phyloP scores from a whole-genome alignment of 2,329 filamentous ascomycete genomes.

The Botrytis galanthina region DNA sequence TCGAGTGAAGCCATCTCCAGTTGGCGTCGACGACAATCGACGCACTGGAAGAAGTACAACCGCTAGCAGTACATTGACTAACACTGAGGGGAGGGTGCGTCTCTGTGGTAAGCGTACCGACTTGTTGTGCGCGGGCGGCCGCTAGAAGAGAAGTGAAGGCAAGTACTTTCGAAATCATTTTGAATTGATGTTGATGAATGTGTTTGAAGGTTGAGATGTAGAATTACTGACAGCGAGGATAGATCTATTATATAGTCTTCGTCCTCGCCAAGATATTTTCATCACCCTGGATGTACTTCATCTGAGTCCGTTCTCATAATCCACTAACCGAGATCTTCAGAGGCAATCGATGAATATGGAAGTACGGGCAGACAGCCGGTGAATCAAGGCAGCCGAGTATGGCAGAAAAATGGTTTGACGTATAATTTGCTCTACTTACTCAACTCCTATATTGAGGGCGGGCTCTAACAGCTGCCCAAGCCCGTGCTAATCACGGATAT shows the following conservation, averaged over 20 bases:
- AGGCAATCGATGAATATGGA: conserved; percentile 25
- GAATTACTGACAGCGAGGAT: conserved; percentile 14
- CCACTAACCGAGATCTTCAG: background rate
- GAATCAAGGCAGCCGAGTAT: conserved; percentile 27
- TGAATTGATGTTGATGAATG: conserved; percentile 25
- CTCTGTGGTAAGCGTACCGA: conserved; percentile 47
- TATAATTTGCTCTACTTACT: background rate
- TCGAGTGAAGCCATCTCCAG: conserved; percentile 58
- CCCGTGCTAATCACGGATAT: conserved; percentile 7
- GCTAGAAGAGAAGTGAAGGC: conserved; percentile 46
- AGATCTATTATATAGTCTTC: conserved; percentile 31
- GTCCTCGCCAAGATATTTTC: background rate
- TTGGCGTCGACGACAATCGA: conserved; percentile 55
- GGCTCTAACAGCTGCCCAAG: background rate
- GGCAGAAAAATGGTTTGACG: conserved; percentile 11
- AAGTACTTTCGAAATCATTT: conserved; percentile 39
- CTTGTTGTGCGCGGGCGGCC: conserved; percentile 48
- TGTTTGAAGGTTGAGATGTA: background rate
- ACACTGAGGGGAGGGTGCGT: conserved; percentile 53
- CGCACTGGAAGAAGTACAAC: conserved; percentile 49
- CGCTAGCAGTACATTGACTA: conserved; percentile 48
- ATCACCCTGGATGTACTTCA: background rate
- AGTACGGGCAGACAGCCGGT: conserved; percentile 34
- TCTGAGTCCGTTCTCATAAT: background rate
- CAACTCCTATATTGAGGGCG: background rate